These are phyloP conservation scores for Lasiodiplodia sp. DNA, from an alignment of 2,329 filamentous ascomycete species.

Conservation along the genomic window DNA sequence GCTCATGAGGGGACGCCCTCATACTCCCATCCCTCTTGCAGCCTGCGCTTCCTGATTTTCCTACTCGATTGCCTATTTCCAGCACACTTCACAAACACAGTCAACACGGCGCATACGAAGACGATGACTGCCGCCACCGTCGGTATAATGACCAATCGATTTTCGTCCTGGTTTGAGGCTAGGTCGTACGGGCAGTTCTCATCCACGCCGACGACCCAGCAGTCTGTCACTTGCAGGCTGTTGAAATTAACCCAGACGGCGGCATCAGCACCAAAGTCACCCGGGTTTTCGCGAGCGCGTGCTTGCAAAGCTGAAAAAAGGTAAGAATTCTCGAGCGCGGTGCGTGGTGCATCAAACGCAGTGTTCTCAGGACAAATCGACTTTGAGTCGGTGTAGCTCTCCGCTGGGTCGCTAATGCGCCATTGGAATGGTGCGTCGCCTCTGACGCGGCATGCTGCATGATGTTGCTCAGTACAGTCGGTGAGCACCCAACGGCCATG, in stretches of 20 bases:
- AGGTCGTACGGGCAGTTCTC: slow-evolving; percentile 65
- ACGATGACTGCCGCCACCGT: slow-evolving; percentile 69
- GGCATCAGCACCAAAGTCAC: slow-evolving; percentile 35
- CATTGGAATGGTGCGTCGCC: slow-evolving; percentile 62
- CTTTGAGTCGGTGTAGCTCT: slow-evolving; percentile 54
- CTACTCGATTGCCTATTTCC: slow-evolving; percentile 64
- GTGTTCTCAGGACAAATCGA: slow-evolving; percentile 57
- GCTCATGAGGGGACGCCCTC: slow-evolving; percentile 65
- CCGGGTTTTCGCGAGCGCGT: slow-evolving; percentile 37
- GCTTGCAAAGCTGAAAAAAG: slow-evolving; percentile 44
- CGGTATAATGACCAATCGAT: slow-evolving; percentile 64
- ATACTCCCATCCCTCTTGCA: slow-evolving; percentile 67
- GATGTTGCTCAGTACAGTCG: slow-evolving; percentile 61
- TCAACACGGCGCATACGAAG: slow-evolving; percentile 66
- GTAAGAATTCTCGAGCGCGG: slow-evolving; percentile 69
- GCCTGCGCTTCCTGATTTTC: slow-evolving; percentile 57
- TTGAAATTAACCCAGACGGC: slow-evolving; percentile 68
- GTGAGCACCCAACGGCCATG: slow-evolving; percentile 65
- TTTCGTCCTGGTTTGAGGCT: slow-evolving; percentile 51
- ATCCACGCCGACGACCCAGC: slow-evolving; percentile 67
- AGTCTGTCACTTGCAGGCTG: slow-evolving; percentile 61
- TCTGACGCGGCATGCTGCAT: slow-evolving; percentile 64
- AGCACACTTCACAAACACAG: slow-evolving; percentile 70
- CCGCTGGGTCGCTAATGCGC: slow-evolving; percentile 55
- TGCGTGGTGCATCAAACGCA: slow-evolving; percentile 66